These are phyloP conservation scores for Phytophthora hibernalis DNA, from an alignment of 352 stramenopile genomes.

Conservation along the genomic window DNA sequence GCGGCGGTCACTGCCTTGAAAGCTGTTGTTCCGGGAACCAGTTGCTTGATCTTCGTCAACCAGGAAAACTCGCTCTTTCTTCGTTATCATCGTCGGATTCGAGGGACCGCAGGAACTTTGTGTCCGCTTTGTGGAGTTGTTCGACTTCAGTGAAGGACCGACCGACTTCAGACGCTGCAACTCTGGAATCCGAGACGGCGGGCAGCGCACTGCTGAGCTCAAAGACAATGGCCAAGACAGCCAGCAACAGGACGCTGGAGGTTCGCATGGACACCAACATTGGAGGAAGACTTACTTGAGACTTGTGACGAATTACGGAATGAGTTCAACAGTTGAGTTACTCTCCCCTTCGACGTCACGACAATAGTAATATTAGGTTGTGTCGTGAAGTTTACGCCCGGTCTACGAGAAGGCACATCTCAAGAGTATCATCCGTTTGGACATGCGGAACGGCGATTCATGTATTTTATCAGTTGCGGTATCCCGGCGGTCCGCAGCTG, in stretches of 20 bases:
- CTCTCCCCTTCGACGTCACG: too few relatives aligned
- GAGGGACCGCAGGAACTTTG: neutral
- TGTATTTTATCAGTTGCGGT: too few relatives aligned
- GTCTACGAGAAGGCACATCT: too few relatives aligned
- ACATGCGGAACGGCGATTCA: too few relatives aligned
- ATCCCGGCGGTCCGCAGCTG: too few relatives aligned
- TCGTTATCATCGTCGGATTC: neutral
- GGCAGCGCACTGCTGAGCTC: neutral
- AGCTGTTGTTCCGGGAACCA: neutral
- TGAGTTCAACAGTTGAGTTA: too few relatives aligned
- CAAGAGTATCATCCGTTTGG: too few relatives aligned
- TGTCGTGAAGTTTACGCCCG: too few relatives aligned
- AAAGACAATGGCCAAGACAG: neutral
- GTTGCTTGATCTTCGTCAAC: neutral
- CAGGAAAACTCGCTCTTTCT: neutral
- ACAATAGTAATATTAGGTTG: too few relatives aligned
- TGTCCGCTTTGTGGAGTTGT: neutral
- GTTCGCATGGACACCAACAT: neutral
- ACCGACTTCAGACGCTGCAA: too few relatives aligned
- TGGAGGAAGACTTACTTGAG: neutral
- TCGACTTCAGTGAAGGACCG: neutral
- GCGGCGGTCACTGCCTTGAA: neutral
- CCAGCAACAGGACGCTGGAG: neutral
- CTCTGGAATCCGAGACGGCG: neutral
- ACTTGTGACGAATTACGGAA: neutral